Evolutionary conservation across 192 early-diverging fungal genomes (phyloP), one percentile per base, ranked within the genome.

Genomic region (Funneliformis geosporum): DNA sequence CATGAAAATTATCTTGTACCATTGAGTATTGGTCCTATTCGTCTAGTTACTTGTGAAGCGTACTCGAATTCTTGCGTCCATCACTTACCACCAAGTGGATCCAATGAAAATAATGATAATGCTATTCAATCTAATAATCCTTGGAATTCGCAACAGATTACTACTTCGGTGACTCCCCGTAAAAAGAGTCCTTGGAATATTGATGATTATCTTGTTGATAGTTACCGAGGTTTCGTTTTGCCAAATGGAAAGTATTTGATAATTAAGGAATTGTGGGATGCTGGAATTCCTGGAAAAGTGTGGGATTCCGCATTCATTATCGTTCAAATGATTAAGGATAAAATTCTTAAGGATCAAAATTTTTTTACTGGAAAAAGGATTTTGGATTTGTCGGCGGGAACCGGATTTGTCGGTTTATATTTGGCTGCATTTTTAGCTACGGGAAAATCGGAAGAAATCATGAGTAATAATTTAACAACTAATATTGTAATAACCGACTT

Each of bases 221-320:
- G 27, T 70, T 79, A 67, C 42, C 61, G 77, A 9, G 50, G 47
- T 16, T 79, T 79, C 47, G 18, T 25, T 6, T 50, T 79, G 4
- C 47, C 77, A 40, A n/a, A 71, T 70, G 68, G 55, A 1, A 79
- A 79, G 40, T 43, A 68, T 70, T 33, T 79, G 6, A 42, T 79
- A 4, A 79, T 79, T 47, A 68, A 69, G 40, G 77, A 79, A 79
- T 42, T 79, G 7, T 79, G 77, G 77, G 77, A 79, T 46, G 61
- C 50, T 27, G 50, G 77, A 28, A 70, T 79, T 59, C 68, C 77
- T 60, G 77, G 77, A 67, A 79, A 79, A 71, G 67, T 79, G 43
- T 79, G 77, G 77, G 77, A 79, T 61, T 79, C 77, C 0, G 77
- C 77, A 1, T 79, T 79, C n/a, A 59, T 79, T 4, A 61, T 79